Conservation (phyloP, 768 basidiomycete species). For the Trametes cubensis region DNA sequence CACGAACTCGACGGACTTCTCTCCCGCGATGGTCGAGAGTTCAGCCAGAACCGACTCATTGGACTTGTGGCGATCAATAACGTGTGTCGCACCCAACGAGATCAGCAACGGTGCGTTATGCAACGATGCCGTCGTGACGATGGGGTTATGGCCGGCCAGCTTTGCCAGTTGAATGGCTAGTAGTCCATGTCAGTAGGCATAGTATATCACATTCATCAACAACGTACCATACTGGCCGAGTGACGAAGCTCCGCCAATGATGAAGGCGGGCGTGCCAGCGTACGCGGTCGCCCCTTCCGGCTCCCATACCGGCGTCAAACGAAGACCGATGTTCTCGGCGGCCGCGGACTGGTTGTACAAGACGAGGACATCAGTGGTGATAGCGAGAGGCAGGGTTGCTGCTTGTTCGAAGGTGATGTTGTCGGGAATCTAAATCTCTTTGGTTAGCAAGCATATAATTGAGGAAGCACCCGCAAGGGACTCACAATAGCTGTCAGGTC, state of each 20-base stretch:
- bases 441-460: neutral
- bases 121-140: conserved; percentile 25
- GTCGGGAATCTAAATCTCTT: conserved; percentile 28
- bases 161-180: conserved; percentile 24
- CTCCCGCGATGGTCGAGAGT: conserved; percentile 24
- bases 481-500: conserved; percentile 28
- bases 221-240: conserved; percentile 13
- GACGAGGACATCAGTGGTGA: conserved; percentile 10
- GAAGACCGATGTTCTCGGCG: conserved; percentile 12
- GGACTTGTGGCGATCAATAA: conserved; percentile 30
- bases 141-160: conserved; percentile 23
- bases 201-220: neutral
- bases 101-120: conserved; percentile 16
- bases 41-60: conserved; percentile 15
- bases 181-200: neutral
- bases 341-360: conserved; percentile 1
- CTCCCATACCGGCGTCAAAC: conserved; percentile 18
- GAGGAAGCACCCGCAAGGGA: neutral
- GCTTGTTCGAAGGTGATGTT: conserved; percentile 36
- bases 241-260: conserved; percentile 11
- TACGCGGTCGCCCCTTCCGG: conserved; percentile 2
- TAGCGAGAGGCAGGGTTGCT: conserved; percentile 34
- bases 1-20: conserved; percentile 27
- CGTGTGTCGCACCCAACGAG: conserved; percentile 27
- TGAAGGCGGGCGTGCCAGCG: conserved; percentile 7